Base-by-base conservation (phyloP, 805 yeast genomes). In the Kurtzmaniella fragi region DNA sequence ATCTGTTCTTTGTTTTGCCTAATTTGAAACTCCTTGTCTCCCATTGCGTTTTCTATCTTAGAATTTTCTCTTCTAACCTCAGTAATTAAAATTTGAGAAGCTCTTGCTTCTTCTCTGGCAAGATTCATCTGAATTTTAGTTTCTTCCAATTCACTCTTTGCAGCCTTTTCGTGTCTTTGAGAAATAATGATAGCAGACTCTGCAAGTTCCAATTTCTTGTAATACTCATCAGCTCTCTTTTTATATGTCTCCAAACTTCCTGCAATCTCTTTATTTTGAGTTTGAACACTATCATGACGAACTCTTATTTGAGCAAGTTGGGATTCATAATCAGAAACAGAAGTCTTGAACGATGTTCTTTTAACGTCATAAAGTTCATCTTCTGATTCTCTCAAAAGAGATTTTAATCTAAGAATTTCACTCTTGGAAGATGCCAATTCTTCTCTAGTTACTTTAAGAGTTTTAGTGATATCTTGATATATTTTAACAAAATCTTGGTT, bases 191-290 rank as follows among this genome's bases (percentile, higher is more conserved):
- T 77, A 4, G 86, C 84, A 35, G 80, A 70, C 53, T 90, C 96
- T 2, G 93, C 90, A 36, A 77, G 73, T 50, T 88, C 95, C 17
- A 89, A 66, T 50, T 85, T 84, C 41, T 71, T 69, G 48, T 73
- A 78, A 54, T 86, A 84, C 44, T 81, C 84, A 28, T 85, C 90
- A 27, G 95, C 79, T 44, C 95, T 74, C 13, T 68, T 60, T 52
- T 80, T 82, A 59, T 84, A 88, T 26, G 83, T 64, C 29, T 75
- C 77, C 15, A 82, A 62, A 25, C 76, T 71, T 29, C 73, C 70
- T 1, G 67, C 55, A 25, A 87, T 61, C 25, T 86, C 82, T 2
- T 55, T 50, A 47, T 78, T 80, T 49, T 78, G 81, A n/a, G 68
- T 54, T 30, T 67, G 69, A 12, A 82, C 59, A 2, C 81, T 72